Conservation (phyloP, 2,329 filamentous ascomycete species). For the Aspergillus japonicus region DNA sequence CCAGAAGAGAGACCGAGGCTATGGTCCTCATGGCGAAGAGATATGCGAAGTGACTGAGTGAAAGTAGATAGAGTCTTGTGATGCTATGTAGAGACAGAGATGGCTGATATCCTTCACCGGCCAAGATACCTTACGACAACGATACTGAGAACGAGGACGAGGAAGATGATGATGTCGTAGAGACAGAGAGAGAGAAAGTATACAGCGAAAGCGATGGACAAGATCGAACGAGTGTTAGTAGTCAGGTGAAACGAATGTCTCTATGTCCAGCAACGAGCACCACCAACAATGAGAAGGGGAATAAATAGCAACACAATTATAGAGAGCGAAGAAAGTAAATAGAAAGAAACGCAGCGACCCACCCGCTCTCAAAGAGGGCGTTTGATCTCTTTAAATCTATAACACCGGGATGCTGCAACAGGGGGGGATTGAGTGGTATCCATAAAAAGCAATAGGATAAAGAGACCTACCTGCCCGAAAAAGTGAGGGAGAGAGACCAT, state of each 20-base stretch:
- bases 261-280: not conserved
- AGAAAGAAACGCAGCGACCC: not conserved
- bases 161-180: constrained; percentile 3
- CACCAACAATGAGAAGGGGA: constrained; percentile 5
- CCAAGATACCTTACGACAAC: not conserved
- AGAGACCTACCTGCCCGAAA: not conserved
- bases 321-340: not conserved
- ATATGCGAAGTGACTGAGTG: constrained; percentile 3
- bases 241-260: constrained; percentile 12
- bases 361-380: not conserved
- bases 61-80: constrained; percentile 20
- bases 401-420: not conserved
- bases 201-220: constrained; percentile 4
- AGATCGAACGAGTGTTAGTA: constrained; percentile 31
- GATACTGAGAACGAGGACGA: not conserved
- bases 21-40: constrained; percentile 28
- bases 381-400: not conserved
- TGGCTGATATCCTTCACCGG: not conserved
- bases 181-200: constrained; percentile 8
- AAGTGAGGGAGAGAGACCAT: not conserved
- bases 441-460: not conserved
- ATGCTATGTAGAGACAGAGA: not conserved
- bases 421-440: not conserved
- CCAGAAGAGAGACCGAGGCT: constrained; percentile 27
- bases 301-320: constrained; percentile 1